phyloP scores from a whole-genome alignment of 352 stramenopile genomes.

The Phytophthora lateralis region DNA sequence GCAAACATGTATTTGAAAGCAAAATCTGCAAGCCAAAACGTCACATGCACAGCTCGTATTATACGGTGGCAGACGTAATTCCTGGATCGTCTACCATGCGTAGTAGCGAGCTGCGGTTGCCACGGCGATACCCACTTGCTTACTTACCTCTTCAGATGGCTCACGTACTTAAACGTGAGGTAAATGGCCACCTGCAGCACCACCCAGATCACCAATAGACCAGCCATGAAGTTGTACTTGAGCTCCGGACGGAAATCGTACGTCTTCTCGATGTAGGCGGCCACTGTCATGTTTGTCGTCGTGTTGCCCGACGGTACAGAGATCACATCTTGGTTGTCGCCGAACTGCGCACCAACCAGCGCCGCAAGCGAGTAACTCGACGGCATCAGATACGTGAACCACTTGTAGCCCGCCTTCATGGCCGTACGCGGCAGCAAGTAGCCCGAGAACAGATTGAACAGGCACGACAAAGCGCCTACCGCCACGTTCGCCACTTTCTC shows the following conservation, averaged over 20 bases:
- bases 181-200: constrained; percentile 53
- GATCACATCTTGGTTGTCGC: constrained; percentile 36
- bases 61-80: too few relatives aligned
- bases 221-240: constrained; percentile 48
- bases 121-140: too few relatives aligned
- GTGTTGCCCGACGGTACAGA: constrained; percentile 2
- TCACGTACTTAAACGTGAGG: constrained; percentile 68
- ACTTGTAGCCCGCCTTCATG: constrained; percentile 48
- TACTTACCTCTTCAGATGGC: constrained; percentile 52
- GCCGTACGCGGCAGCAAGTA: constrained; percentile 52
- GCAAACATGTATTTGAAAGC: too few relatives aligned
- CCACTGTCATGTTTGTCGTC: constrained; percentile 29
- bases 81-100: too few relatives aligned
- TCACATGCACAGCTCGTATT: too few relatives aligned
- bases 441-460: constrained; percentile 69
- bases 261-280: constrained; percentile 30
- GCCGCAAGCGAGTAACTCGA: constrained; percentile 56
- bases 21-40: too few relatives aligned
- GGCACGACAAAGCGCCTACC: constrained; percentile 61
- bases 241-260: constrained; percentile 51
- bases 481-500: constrained; percentile 75
- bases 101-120: too few relatives aligned
- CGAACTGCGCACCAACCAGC: constrained; percentile 42
- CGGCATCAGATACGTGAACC: constrained; percentile 66
- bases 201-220: constrained; percentile 50